Conservation (phyloP, 805 yeast genomes). For the Lipomyces kockii region DNA sequence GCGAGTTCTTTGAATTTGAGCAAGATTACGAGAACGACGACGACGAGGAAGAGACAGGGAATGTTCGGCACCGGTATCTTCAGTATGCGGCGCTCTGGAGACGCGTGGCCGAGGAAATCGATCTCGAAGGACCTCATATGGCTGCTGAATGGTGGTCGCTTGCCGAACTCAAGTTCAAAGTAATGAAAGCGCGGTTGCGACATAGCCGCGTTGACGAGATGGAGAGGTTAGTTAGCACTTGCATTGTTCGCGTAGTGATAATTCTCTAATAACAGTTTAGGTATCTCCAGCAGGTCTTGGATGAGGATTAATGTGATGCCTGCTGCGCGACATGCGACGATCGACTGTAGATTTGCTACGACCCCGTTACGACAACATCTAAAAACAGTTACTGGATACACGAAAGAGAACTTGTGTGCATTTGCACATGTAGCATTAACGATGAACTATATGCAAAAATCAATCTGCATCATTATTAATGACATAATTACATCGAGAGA, state of each 20-base stretch:
- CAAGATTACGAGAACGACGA: conserved; percentile 13
- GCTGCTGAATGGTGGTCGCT: conserved; percentile 31
- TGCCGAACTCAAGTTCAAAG: conserved; percentile 26
- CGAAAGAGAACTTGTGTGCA: background rate
- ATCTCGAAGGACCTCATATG: conserved; percentile 31
- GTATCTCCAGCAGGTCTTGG: conserved; percentile 4
- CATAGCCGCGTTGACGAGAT: conserved; percentile 21
- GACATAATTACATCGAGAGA: background rate
- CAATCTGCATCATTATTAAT: background rate
- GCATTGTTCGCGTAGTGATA: background rate
- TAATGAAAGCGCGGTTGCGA: conserved; percentile 27
- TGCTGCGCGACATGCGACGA: background rate
- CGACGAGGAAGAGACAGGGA: background rate
- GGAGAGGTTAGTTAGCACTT: conserved; percentile 16
- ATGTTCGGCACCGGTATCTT: conserved; percentile 17
- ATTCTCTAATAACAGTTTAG: background rate
- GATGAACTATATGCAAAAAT: background rate
- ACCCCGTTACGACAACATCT: background rate
- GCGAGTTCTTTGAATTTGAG: conserved; percentile 11
- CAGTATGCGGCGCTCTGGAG: conserved; percentile 33
- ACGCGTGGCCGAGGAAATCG: conserved; percentile 29
- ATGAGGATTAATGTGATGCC: background rate
- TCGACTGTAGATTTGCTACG: background rate
- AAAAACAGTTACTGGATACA: background rate
- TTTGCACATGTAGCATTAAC: background rate